Evolutionary conservation across 768 basidiomycete species (phyloP).

Genomic region (Sistotremastrum suecicum): DNA sequence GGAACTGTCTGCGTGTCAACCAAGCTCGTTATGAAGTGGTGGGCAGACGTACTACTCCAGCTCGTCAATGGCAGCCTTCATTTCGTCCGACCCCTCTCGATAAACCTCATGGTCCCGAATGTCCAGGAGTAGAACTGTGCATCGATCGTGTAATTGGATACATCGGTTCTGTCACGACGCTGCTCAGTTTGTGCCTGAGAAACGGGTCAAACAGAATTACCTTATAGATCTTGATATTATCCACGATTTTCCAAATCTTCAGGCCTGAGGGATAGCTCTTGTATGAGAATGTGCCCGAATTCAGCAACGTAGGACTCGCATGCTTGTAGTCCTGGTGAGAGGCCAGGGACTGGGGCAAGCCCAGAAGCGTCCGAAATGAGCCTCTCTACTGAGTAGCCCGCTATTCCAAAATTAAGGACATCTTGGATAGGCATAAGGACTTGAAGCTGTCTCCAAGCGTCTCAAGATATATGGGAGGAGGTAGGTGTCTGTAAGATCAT

Average conservation of each 20-base stretch:
- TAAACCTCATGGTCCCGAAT: slow-evolving; percentile 20
- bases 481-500: too few relatives aligned
- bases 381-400: too few relatives aligned
- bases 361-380: too few relatives aligned
- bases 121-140: slow-evolving; percentile 17
- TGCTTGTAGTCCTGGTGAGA: too few relatives aligned
- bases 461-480: too few relatives aligned
- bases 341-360: too few relatives aligned
- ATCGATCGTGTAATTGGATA: slow-evolving; percentile 19
- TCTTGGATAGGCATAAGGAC: too few relatives aligned
- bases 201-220: slow-evolving; percentile 11
- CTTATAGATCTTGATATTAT: slow-evolving; percentile 26
- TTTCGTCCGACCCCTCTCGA: slow-evolving; percentile 17
- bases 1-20: slow-evolving; percentile 11
- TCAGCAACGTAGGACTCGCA: too few relatives aligned
- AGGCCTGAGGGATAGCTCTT: slow-evolving; percentile 13
- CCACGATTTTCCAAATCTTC: slow-evolving; percentile 15
- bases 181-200: not conserved
- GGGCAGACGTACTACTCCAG: slow-evolving; percentile 21
- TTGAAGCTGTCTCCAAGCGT: too few relatives aligned
- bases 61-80: slow-evolving; percentile 20
- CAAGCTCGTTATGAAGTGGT: not conserved
- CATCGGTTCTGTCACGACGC: slow-evolving; percentile 23
- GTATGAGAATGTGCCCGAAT: not conserved
- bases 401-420: too few relatives aligned